Evolutionary conservation across 176 grass and related monocot species (phyloP).

Genomic region (Musa beccarii): DNA sequence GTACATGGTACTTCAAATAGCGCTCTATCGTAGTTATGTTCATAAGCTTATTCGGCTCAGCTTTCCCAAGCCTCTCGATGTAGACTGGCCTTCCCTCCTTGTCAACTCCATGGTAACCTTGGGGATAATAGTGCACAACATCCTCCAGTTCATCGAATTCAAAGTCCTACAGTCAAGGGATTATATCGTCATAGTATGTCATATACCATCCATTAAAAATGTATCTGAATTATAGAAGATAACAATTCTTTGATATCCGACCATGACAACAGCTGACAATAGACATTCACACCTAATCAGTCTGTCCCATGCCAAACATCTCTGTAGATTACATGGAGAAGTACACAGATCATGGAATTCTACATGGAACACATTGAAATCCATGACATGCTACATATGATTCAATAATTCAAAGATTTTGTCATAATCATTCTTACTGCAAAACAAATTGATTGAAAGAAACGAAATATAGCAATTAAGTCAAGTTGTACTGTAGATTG

Average conservation of each 20-base stretch:
- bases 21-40: conserved; percentile 69
- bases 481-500: too few species aligned
- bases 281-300: background rate
- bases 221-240: background rate
- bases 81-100: conserved; percentile 70
- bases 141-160: conserved; percentile 70
- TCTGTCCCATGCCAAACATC: background rate
- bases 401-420: background rate
- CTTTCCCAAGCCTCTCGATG: conserved; percentile 90
- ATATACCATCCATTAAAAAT: background rate
- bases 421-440: background rate
- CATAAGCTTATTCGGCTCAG: conserved; percentile 80
- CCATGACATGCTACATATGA: background rate
- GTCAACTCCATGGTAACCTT: conserved; percentile 86
- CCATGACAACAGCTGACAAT: background rate
- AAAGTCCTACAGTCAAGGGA: conserved; percentile 54
- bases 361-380: background rate
- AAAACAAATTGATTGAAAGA: background rate
- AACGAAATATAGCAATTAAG: too few species aligned
- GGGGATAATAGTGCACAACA: conserved; percentile 69
- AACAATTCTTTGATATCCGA: background rate
- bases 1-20: conserved; percentile 96
- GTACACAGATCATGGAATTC: background rate
- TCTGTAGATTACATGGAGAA: background rate
- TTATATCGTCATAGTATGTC: background rate